Conservation (phyloP, 192 early-diverging fungal genomes). For the Backusella parvicylindrica region DNA sequence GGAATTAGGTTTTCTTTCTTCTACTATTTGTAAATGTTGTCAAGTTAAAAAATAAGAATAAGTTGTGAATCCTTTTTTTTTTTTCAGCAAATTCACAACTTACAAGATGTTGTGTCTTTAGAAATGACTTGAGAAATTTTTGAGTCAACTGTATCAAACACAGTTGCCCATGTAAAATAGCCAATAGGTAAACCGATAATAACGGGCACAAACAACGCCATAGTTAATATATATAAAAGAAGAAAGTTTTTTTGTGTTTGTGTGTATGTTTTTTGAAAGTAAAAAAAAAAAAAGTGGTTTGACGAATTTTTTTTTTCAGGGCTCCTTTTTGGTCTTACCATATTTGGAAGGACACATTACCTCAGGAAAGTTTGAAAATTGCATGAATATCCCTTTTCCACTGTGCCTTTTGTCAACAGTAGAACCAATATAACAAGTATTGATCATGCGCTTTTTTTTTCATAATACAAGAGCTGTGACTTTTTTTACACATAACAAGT, state of each 20-base stretch:
- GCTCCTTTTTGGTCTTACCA: neutral
- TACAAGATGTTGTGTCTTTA: slow-evolving; percentile 6
- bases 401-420: neutral
- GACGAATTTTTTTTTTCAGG: neutral
- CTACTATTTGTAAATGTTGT: neutral
- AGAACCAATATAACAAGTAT: neutral
- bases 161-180: slow-evolving; percentile 20
- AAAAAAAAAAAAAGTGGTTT: neutral
- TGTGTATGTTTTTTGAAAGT: neutral
- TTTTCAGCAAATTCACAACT: neutral
- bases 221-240: slow-evolving; percentile 3
- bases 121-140: slow-evolving; percentile 4
- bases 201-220: slow-evolving; percentile 29
- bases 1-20: slow-evolving; percentile 1
- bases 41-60: neutral
- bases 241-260: neutral
- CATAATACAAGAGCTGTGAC: neutral
- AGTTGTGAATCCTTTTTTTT: neutral
- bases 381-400: neutral
- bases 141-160: slow-evolving; percentile 21
- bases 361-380: neutral
- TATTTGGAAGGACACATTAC: neutral
- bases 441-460: neutral
- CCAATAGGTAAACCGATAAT: slow-evolving; percentile 28
- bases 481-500: neutral